These are phyloP conservation scores for Mycena epipterygia DNA, from an alignment of 768 basidiomycete species.

Conservation along the genomic window DNA sequence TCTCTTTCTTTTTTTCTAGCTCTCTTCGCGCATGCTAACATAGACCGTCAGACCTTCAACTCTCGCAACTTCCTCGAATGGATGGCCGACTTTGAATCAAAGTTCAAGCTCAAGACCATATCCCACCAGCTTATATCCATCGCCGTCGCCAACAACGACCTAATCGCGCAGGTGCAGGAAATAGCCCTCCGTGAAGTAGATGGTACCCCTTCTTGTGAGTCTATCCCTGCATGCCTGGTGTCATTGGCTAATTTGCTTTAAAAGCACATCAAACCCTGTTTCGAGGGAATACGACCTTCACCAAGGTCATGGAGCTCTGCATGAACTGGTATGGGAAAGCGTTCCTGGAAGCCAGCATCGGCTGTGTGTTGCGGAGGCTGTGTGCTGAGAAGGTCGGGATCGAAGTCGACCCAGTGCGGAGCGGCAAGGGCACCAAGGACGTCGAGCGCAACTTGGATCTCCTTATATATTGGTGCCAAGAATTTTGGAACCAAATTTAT, in stretches of 20 bases:
- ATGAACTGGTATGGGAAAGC: conserved; percentile 87
- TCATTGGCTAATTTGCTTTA: conserved; percentile 11
- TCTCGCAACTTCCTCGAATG: conserved; percentile 79
- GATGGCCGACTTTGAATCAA: conserved; percentile 78
- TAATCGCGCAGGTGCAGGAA: conserved; percentile 78
- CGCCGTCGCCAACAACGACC: conserved; percentile 73
- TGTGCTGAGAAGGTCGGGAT: conserved; percentile 82
- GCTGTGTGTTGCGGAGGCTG: conserved; percentile 75
- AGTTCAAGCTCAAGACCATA: conserved; percentile 74
- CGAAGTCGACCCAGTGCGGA: conserved; percentile 85
- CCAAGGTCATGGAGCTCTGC: conserved; percentile 83
- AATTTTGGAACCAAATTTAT: conserved; percentile 88
- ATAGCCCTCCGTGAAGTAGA: conserved; percentile 81
- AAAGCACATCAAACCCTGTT: conserved; percentile 84
- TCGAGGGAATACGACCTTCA: conserved; percentile 75
- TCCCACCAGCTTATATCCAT: conserved; percentile 75
- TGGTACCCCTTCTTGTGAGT: conserved; percentile 73
- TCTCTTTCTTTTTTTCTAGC: conserved; percentile 10
- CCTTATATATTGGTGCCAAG: conserved; percentile 82
- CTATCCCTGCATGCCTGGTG: conserved; percentile 1
- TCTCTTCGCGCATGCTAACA: not conserved
- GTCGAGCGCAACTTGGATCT: conserved; percentile 76
- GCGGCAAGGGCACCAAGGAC: conserved; percentile 71
- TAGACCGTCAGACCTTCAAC: conserved; percentile 59
- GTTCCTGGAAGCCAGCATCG: conserved; percentile 87